These are phyloP conservation scores for Trichoderma sp. DNA, from an alignment of 2,329 filamentous ascomycete species.

Conservation along the genomic window DNA sequence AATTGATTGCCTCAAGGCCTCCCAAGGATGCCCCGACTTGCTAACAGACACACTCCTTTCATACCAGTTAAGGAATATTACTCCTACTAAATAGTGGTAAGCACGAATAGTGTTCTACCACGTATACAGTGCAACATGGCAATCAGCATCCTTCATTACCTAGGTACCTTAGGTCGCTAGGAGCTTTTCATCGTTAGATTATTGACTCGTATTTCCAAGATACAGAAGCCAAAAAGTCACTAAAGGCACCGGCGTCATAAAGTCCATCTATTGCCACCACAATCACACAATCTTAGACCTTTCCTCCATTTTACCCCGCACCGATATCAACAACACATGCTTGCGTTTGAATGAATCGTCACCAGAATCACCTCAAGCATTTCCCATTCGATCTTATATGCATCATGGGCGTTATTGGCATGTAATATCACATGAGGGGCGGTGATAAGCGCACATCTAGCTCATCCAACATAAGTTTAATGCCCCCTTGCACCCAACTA, in stretches of 20 bases:
- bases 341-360: constrained; percentile 6
- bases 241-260: neutral
- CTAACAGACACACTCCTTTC: neutral
- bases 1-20: neutral
- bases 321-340: neutral
- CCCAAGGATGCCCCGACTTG: neutral
- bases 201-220: neutral
- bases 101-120: neutral
- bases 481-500: neutral
- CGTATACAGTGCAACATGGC: constrained; percentile 4
- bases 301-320: constrained; percentile 18
- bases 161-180: neutral
- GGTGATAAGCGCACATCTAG: neutral
- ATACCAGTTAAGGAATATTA: too few species aligned
- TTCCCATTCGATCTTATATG: constrained; percentile 1
- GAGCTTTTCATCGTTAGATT: neutral
- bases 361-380: neutral
- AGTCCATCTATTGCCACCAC: constrained; percentile 2
- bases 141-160: neutral
- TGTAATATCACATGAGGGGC: neutral
- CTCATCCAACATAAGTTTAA: neutral
- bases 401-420: neutral
- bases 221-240: neutral
- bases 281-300: constrained; percentile 8
- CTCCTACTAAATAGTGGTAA: neutral